Base-by-base conservation (phyloP, 1,284 basidiomycete species). In the Sanghuangporus weigelae region DNA sequence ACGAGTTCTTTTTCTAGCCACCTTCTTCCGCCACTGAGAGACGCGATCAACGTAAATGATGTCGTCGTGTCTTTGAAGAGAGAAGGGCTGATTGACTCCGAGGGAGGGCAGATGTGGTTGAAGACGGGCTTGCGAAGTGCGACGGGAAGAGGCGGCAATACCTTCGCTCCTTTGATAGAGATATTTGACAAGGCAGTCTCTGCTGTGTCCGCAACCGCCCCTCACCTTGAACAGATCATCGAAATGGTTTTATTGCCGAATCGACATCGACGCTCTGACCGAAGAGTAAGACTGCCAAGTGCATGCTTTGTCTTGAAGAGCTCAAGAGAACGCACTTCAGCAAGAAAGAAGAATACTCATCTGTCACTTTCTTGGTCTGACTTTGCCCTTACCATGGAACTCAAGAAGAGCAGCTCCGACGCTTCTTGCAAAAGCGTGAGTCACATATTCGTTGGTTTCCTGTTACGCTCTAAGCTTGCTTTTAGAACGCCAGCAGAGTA, bases 401-500 rank as follows among this genome's bases (percentile, higher is more conserved):
- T 55, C 35, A 38, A 38, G 35, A 61, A 63, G 44, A 14, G 60
- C 26, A 11, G n/a, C n/a, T 11, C n/a, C n/a, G 40, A 42, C n/a
- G 40, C 11, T 11, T 12, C 40, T 42, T 12, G n/a, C 11, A 42
- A n/a, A 42, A 42, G 40, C n/a, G 40, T n/a, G 40, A 42, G 40
- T 11, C 40, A 7, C 40, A n/a, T n/a, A 42, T 42, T 42, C n/a
- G 12, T 12, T 42, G 40, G n/a, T 12, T 42, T 42, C 40, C 12
- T 42, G 11, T n/a, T n/a, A n/a, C n/a, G 40, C 40, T 12, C 63
- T 26, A 63, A 64, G 64, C 23, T n/a, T 7, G 31, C n/a, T 55
- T 55, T 23, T 26, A 55, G 53, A 55, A 55, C 38, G 10, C 35
- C 7, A 21, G 26, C 11, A 31, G 35, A 36, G 16, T 55, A n/a